These are phyloP conservation scores for Phytophthora cajani DNA, from an alignment of 352 stramenopile species.

Conservation along the genomic window DNA sequence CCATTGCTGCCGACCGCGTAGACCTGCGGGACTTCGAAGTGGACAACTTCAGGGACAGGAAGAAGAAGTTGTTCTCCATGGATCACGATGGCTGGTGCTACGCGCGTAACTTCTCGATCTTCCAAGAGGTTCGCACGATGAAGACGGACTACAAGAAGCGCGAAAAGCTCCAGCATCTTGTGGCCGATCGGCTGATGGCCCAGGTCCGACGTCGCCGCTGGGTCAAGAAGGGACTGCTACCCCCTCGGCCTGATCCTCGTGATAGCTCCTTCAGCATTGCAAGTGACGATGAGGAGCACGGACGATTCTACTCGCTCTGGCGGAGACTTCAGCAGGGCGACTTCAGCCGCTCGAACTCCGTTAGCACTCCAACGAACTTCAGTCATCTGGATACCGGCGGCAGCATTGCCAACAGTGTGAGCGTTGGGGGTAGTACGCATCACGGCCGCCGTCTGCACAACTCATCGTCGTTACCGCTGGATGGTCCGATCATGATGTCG, in stretches of 20 bases:
- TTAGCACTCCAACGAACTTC: slow-evolving; percentile 52
- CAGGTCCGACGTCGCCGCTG: slow-evolving; percentile 83
- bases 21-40: slow-evolving; percentile 82
- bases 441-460: slow-evolving; percentile 35
- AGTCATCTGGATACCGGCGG: slow-evolving; percentile 42
- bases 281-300: slow-evolving; percentile 76
- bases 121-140: slow-evolving; percentile 84
- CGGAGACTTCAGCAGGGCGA: slow-evolving; percentile 65
- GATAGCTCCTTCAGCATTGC: slow-evolving; percentile 62
- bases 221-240: slow-evolving; percentile 72
- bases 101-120: slow-evolving; percentile 87
- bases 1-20: slow-evolving; percentile 78
- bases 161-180: slow-evolving; percentile 87
- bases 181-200: slow-evolving; percentile 84
- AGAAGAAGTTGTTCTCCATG: slow-evolving; percentile 86
- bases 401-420: slow-evolving; percentile 32
- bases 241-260: slow-evolving; percentile 36
- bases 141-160: slow-evolving; percentile 80
- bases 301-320: slow-evolving; percentile 75
- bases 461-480: slow-evolving; percentile 44
- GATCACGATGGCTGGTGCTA: slow-evolving; percentile 90
- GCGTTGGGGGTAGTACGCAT: slow-evolving; percentile 26
- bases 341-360: slow-evolving; percentile 76
- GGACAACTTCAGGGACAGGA: slow-evolving; percentile 79
- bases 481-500: slow-evolving; percentile 40